Evolutionary conservation across 73 alveolate genomes (phyloP).

Genomic region (Durusdinium trenchii): DNA sequence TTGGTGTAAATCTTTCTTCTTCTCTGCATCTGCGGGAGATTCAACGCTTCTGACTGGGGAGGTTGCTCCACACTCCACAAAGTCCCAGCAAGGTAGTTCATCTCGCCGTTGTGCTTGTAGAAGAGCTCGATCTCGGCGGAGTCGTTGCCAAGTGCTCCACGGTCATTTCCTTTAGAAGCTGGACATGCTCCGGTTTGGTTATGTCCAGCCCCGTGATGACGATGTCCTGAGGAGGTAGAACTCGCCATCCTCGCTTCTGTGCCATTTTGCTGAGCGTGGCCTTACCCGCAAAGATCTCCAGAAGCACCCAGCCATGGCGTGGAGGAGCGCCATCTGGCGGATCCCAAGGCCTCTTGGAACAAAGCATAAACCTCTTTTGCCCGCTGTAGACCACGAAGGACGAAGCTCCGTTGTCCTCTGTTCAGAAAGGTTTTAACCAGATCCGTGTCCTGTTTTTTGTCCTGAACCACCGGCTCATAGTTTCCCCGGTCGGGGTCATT

Average conservation of each 20-base stretch:
- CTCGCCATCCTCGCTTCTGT: background rate
- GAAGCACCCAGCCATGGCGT: background rate
- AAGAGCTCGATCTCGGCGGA: background rate
- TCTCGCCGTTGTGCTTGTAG: background rate
- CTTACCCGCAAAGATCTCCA: slow-evolving; percentile 9
- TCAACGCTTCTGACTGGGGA: too few relatives aligned
- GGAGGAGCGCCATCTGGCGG: too few relatives aligned
- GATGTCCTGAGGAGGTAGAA: background rate
- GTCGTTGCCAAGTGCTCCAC: background rate
- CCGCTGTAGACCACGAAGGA: background rate
- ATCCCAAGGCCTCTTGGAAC: background rate
- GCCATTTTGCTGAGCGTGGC: background rate
- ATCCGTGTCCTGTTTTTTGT: background rate
- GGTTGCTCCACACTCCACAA: background rate
- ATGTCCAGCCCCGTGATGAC: background rate
- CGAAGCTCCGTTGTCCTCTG: background rate
- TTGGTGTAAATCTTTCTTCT: too few relatives aligned
- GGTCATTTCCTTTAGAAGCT: background rate
- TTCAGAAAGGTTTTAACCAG: background rate
- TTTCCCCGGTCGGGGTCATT: background rate
- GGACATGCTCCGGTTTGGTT: background rate
- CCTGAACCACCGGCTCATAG: background rate
- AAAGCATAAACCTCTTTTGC: background rate
- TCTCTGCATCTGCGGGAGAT: too few relatives aligned
- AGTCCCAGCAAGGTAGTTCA: background rate